phyloP scores from a whole-genome alignment of 345 rosid genomes.

The Angophora floribunda region DNA sequence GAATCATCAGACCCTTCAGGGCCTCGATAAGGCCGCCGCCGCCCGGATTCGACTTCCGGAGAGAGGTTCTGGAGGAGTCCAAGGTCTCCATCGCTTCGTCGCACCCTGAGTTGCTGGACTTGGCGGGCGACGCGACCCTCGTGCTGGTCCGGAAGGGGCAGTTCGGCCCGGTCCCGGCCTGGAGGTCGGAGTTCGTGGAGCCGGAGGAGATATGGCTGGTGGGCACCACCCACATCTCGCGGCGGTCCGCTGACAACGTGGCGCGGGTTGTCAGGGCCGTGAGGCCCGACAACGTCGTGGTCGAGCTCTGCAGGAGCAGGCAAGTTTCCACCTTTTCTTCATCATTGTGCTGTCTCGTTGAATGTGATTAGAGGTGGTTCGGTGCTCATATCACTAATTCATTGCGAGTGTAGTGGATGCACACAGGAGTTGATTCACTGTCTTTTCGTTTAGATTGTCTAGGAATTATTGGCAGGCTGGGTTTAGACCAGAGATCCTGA shows the following conservation, averaged over 20 bases:
- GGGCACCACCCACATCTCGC: slow-evolving; percentile 64
- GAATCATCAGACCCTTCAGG: slow-evolving; percentile 15
- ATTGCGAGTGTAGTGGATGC: background rate
- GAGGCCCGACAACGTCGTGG: slow-evolving; percentile 78
- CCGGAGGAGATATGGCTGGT: slow-evolving; percentile 75
- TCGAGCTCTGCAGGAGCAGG: slow-evolving; percentile 95
- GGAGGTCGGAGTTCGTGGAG: slow-evolving; percentile 74
- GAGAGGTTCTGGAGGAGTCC: slow-evolving; percentile 37
- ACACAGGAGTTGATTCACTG: background rate
- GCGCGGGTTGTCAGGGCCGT: slow-evolving; percentile 61
- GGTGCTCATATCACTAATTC: background rate
- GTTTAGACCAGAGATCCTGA: background rate
- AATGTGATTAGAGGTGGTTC: background rate
- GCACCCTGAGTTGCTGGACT: slow-evolving; percentile 48
- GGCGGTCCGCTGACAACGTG: slow-evolving; percentile 47
- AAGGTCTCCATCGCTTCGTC: slow-evolving; percentile 34
- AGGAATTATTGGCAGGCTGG: background rate
- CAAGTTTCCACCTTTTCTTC: slow-evolving; percentile 13
- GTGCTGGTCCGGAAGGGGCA: slow-evolving; percentile 48
- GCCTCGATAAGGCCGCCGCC: slow-evolving; percentile 66
- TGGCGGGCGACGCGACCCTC: slow-evolving; percentile 53
- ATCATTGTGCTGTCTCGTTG: background rate
- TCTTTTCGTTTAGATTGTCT: background rate
- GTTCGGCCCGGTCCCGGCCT: slow-evolving; percentile 67
- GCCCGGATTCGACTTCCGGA: slow-evolving; percentile 62